Conservation (phyloP, 2,329 filamentous ascomycete species). For the Xylaria sp. region DNA sequence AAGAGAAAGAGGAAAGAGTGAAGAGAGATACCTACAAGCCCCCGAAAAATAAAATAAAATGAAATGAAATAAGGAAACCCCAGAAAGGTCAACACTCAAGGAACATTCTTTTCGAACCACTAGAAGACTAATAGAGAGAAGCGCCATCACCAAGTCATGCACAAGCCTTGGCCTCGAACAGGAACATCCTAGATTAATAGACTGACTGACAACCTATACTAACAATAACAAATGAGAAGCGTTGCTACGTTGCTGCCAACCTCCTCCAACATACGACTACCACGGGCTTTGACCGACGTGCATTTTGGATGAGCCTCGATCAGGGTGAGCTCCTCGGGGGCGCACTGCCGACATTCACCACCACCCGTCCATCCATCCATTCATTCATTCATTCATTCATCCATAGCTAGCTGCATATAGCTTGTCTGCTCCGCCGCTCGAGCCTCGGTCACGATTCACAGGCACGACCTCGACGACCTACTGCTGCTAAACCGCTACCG, state of each 20-base stretch:
- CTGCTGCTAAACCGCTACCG: background rate
- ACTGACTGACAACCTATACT: background rate
- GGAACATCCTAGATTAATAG: background rate
- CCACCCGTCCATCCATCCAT: background rate
- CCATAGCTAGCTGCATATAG: background rate
- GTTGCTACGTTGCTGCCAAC: slow-evolving; percentile 4
- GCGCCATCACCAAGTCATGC: background rate
- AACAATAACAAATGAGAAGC: background rate
- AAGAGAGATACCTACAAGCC: background rate
- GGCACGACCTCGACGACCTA: slow-evolving; percentile 6
- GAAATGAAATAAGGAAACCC: background rate
- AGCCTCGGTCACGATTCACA: background rate
- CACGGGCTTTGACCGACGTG: slow-evolving; percentile 11
- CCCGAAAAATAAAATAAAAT: slow-evolving; percentile 4
- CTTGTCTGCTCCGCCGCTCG: background rate
- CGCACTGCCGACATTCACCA: slow-evolving; percentile 29
- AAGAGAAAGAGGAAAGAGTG: slow-evolving; percentile 4
- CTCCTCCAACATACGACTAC: slow-evolving; percentile 15
- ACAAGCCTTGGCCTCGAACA: slow-evolving; percentile 8
- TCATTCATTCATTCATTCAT: too few relatives aligned
- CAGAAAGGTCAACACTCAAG: background rate
- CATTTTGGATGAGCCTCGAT: slow-evolving; percentile 36
- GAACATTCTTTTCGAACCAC: background rate
- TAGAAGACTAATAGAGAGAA: background rate
- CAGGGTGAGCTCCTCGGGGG: slow-evolving; percentile 40